These are phyloP conservation scores for Syzygium syzygioides DNA, from an alignment of 441 rosid genomes.

Conservation along the genomic window DNA sequence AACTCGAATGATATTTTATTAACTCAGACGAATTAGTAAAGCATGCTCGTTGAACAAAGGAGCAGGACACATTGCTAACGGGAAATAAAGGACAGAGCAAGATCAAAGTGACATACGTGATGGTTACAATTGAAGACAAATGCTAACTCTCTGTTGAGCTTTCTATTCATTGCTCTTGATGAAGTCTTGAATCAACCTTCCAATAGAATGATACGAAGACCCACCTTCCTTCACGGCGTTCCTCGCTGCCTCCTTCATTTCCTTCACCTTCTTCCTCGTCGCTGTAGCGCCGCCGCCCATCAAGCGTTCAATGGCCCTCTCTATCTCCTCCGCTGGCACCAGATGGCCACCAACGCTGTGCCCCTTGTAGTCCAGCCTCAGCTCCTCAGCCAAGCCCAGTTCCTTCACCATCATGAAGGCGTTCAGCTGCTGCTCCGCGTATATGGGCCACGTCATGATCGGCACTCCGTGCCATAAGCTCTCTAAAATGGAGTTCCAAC, in stretches of 20 bases:
- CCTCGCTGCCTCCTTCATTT: conserved; percentile 25
- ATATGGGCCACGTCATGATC: not conserved
- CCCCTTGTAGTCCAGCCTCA: conserved; percentile 1
- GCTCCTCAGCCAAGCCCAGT: not conserved
- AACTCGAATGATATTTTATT: not conserved
- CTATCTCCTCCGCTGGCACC: conserved; percentile 5
- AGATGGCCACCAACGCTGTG: not conserved
- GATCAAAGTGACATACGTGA: not conserved
- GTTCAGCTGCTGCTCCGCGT: conserved; percentile 8
- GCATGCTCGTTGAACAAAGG: not conserved
- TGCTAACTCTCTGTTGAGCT: not conserved
- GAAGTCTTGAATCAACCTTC: conserved; percentile 18
- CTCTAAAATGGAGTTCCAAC: conserved; percentile 9
- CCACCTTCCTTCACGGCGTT: conserved; percentile 31
- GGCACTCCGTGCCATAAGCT: conserved; percentile 6
- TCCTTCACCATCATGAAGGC: conserved; percentile 4
- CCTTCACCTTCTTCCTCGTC: conserved; percentile 30
- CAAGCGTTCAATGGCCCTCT: not conserved
- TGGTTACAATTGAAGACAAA: not conserved
- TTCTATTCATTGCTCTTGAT: not conserved
- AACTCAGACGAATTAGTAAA: not conserved
- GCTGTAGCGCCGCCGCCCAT: not conserved
- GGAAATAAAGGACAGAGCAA: not conserved
- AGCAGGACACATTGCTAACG: not conserved
- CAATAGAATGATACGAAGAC: conserved; percentile 25